Conservation (phyloP, 75 land plant species). For the Cupressus sempervirens region DNA sequence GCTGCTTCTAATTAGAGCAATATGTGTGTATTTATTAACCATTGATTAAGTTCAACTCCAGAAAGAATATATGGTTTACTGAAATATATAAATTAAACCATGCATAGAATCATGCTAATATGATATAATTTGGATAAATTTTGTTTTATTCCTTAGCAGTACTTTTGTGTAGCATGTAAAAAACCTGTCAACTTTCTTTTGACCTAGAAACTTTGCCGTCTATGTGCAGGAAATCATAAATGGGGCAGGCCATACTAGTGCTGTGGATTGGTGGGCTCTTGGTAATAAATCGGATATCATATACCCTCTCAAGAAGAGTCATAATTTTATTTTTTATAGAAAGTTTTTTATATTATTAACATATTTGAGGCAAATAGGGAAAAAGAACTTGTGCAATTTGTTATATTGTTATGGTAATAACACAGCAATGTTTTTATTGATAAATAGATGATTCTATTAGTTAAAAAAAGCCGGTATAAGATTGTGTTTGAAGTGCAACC, state of each 20-base stretch:
- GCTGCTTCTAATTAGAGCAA: neutral
- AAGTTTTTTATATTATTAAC: neutral
- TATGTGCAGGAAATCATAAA: constrained; percentile 85
- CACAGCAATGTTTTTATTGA: neutral
- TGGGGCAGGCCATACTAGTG: constrained; percentile 86
- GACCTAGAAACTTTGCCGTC: neutral
- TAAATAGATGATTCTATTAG: neutral
- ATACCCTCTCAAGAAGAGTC: neutral
- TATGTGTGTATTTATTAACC: neutral
- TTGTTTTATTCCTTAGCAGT: neutral
- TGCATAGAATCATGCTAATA: neutral
- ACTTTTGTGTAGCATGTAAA: neutral
- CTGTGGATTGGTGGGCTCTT: constrained; percentile 99
- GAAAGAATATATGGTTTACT: neutral
- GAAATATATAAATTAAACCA: neutral
- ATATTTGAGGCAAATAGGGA: neutral
- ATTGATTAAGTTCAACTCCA: neutral
- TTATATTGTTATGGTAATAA: neutral
- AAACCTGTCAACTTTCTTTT: neutral
- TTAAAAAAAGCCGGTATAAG: neutral
- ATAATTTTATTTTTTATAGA: neutral
- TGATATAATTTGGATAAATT: neutral
- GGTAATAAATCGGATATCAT: constrained; percentile 34
- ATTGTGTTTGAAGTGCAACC: neutral
- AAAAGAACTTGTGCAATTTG: neutral